These are phyloP conservation scores for Amphirosellinia nigrospora DNA, from an alignment of 495 filamentous ascomycete genomes.

Conservation along the genomic window DNA sequence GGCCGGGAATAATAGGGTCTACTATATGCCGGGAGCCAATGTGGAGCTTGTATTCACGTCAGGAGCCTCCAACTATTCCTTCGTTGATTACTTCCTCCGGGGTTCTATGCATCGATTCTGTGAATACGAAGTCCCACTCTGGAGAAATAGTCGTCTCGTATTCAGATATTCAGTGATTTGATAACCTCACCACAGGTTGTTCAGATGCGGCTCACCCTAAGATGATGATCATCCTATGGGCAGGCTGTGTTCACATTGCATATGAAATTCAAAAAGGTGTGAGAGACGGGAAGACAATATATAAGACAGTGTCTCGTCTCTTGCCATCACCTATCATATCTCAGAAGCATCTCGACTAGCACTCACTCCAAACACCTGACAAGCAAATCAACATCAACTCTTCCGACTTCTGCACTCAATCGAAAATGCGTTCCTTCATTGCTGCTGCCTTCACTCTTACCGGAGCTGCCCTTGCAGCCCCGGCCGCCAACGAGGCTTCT, in stretches of 20 bases:
- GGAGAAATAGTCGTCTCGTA: background rate
- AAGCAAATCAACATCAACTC: background rate
- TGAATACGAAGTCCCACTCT: conserved; percentile 16
- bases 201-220: background rate
- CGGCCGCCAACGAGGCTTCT: background rate
- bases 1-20: conserved; percentile 12
- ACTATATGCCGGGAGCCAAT: background rate
- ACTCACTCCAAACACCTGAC: background rate
- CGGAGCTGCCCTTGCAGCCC: conserved; percentile 9
- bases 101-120: background rate
- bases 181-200: background rate
- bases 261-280: background rate
- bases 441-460: conserved; percentile 15
- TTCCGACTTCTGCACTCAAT: background rate
- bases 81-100: background rate
- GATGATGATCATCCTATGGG: background rate
- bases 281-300: background rate
- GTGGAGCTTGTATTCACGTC: background rate
- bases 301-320: conserved; percentile 3
- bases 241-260: background rate
- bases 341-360: background rate
- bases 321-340: background rate
- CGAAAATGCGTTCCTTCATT: conserved; percentile 24
- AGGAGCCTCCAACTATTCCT: background rate
- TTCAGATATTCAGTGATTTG: background rate